Conservation (phyloP, 345 rosid species). For the Acer negundo region DNA sequence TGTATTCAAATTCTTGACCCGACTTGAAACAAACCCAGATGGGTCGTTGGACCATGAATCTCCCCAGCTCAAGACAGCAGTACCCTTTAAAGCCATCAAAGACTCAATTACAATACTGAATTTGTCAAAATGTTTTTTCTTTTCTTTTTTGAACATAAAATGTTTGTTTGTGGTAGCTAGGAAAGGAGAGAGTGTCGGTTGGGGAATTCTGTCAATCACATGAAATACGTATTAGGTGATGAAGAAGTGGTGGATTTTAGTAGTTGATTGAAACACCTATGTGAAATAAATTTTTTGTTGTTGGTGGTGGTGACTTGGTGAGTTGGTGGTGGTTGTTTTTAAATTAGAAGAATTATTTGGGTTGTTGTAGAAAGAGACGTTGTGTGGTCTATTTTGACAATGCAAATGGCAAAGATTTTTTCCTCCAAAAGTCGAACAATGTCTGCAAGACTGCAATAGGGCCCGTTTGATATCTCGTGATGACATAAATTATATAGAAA, state of each 20-base stretch:
- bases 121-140: neutral
- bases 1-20: neutral
- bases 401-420: no score
- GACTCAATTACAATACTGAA: neutral
- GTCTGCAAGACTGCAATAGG: no score
- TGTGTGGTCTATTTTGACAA: no score
- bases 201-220: conserved; percentile 25
- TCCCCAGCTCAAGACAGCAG: conserved; percentile 12
- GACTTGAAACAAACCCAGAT: conserved; percentile 15
- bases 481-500: no score
- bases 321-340: no score
- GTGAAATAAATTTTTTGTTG: neutral
- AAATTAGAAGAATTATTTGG: no score
- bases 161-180: neutral
- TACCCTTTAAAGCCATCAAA: conserved; percentile 33
- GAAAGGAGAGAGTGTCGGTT: conserved; percentile 15
- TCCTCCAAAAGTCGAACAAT: no score
- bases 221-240: neutral
- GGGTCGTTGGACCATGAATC: conserved; percentile 19
- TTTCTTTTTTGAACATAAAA: neutral
- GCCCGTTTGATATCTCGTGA: no score
- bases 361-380: no score
- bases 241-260: neutral
- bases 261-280: neutral
- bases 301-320: no score